A percentile compares a stretch with the other conserved stretches of the same genome.
These are phyloP conservation scores for Annulohypoxylon maeteangense DNA, from an alignment of 495 filamentous ascomycete species.

Conservation along the genomic window DNA sequence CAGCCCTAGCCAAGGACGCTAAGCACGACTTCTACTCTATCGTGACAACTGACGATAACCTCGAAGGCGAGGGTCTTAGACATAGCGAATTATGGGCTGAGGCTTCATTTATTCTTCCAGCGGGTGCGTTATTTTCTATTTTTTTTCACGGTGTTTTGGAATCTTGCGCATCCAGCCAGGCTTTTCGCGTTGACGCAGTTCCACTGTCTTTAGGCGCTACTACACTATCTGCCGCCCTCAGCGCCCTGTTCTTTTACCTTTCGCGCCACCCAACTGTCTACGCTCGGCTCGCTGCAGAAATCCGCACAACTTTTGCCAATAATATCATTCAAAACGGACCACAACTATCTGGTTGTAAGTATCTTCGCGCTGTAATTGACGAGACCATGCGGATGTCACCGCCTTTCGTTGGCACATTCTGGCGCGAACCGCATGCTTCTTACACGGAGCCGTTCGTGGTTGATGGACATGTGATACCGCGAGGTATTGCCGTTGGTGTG, in stretches of 20 bases:
- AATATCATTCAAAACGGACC: neutral
- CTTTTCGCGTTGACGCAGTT: too few relatives aligned
- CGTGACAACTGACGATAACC: conserved; percentile 55
- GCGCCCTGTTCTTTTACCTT: conserved; percentile 18
- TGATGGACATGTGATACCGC: conserved; percentile 44
- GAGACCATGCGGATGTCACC: conserved; percentile 4
- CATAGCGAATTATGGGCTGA: conserved; percentile 11
- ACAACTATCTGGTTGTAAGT: neutral
- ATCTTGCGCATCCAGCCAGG: too few relatives aligned
- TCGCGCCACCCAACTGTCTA: neutral
- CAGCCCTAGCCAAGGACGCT: conserved; percentile 27
- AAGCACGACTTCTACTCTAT: conserved; percentile 41
- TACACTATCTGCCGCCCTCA: conserved; percentile 12
- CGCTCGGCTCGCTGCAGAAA: neutral
- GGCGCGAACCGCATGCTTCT: conserved; percentile 19
- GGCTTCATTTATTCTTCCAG: conserved; percentile 15
- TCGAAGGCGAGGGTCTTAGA: neutral
- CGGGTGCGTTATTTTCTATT: neutral
- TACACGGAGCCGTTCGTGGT: conserved; percentile 24
- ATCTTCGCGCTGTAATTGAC: conserved; percentile 5
- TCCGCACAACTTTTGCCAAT: neutral
- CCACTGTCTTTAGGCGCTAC: neutral
- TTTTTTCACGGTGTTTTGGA: too few relatives aligned
- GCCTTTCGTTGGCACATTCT: neutral
- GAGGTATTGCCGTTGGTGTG: conserved; percentile 51